Evolutionary conservation across 257 asterid species (phyloP).

Genomic region (Salvia rosmarinus): DNA sequence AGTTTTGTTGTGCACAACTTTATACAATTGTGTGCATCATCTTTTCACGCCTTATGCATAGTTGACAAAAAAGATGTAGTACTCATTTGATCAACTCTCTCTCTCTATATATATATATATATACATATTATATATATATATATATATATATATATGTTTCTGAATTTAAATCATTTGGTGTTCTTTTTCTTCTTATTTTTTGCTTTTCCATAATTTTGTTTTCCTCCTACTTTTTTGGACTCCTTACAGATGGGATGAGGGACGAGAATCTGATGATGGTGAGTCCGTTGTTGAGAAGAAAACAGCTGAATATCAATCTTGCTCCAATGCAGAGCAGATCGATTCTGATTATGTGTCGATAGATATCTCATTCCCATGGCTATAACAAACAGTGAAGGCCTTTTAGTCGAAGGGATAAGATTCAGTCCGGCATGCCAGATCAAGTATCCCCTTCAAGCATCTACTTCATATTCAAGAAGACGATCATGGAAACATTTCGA

Average conservation of each 20-base stretch:
- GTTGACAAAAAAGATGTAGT: too few relatives aligned
- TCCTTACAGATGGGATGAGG: conserved; percentile 40
- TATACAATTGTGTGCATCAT: too few relatives aligned
- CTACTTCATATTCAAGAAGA: conserved; percentile 26
- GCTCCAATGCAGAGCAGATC: conserved; percentile 39
- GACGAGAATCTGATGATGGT: conserved; percentile 19
- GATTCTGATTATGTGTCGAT: conserved; percentile 52
- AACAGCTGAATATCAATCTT: conserved; percentile 32
- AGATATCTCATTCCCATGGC: conserved; percentile 66
- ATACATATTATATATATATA: too few relatives aligned
- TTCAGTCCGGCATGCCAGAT: conserved; percentile 68
- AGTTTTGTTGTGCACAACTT: too few relatives aligned
- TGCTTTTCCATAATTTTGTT: too few relatives aligned
- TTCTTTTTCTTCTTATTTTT: conserved; percentile 7
- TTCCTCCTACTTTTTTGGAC: conserved; percentile 21
- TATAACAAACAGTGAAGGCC: conserved; percentile 60
- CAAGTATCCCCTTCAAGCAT: conserved; percentile 66
- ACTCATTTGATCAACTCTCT: too few relatives aligned
- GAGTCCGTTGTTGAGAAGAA: conserved; percentile 25
- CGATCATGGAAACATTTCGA: too few relatives aligned
- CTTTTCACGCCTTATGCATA: too few relatives aligned
- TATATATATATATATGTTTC: conserved; percentile 26
- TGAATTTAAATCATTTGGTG: conserved; percentile 19
- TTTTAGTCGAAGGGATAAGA: conserved; percentile 73
- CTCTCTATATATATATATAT: too few relatives aligned